Evolutionary conservation across 2,329 filamentous ascomycete species (phyloP), one percentile per base, ranked within the genome.

Genomic region (Cladosporium sp.): DNA sequence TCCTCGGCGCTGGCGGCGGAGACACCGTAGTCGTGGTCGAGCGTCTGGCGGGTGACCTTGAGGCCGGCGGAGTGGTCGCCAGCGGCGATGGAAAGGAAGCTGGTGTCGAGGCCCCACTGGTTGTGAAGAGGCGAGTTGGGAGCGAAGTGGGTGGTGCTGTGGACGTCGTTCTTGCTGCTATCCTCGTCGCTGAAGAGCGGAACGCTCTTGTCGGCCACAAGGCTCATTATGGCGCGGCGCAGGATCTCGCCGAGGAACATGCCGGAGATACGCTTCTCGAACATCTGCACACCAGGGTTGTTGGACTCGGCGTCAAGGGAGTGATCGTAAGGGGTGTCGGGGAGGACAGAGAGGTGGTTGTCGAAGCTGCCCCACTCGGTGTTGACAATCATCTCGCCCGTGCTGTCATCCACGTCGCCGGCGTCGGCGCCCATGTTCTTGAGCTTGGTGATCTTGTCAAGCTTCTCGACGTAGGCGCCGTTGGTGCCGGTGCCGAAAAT

Each of bases 291-390:
- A 22, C 93, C 93, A 0, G 91, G 92, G 71, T 98, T 97, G 62
- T 89, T 83, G 59, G 86, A 93, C 55, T 85, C 82, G 53, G 76
- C 74, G 70, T 98, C 92, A 19, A 98, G 78, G 53, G 83, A 79
- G 46, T 77, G 74, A 67, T 98, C 93, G 74, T 89, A 97, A 0
- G 82, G 75, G 0, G 92, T 97, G 63, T 84, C 86, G 43, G 92
- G 93, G 38, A 98, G 78, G 16, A 95, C 87, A 61, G 85, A 88
- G 59, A 97, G 82, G 62, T 87, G 82, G 73, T 97, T 97, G 73
- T 98, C 93, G 65, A 98, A 98, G 53, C 89, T 95, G 57, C 93
- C 93, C 93, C 93, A 98, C 74, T 98, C 93, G 1, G 88, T 92
- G 74, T 98, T 98, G 73, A 98, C 81, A 54, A 98, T 89, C 93